Evolutionary conservation across 2,329 filamentous ascomycete genomes (phyloP).

Genomic region (Decorospora gaudefroyi): DNA sequence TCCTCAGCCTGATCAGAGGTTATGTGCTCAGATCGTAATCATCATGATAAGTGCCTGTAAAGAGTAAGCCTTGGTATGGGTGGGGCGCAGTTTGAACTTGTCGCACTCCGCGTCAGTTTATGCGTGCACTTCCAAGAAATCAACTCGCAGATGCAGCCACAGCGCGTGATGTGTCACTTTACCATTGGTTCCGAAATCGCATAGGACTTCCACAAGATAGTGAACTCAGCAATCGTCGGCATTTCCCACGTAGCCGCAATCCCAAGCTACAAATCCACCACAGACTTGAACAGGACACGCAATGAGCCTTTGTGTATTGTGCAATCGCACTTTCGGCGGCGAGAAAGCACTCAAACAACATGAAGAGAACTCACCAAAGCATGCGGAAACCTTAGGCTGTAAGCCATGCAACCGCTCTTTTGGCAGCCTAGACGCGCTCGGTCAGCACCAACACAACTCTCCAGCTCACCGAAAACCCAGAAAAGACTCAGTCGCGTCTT

Average conservation of each 20-base stretch:
- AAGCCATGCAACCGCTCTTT: constrained; percentile 10
- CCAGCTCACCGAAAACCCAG: constrained; percentile 3
- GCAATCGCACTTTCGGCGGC: constrained; percentile 7
- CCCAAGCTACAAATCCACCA: background rate
- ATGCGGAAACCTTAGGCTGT: constrained; percentile 2
- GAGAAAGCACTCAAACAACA: constrained; percentile 2
- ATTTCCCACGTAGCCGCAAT: background rate
- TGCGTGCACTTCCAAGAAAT: background rate
- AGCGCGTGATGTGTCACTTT: constrained; percentile 10
- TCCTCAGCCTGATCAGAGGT: background rate
- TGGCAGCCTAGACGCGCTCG: constrained; percentile 2
- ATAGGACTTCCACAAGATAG: background rate
- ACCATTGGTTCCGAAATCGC: constrained; percentile 1
- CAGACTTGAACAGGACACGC: background rate
- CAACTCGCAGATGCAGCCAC: constrained; percentile 3
- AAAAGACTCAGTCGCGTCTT: background rate
- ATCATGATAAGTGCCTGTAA: background rate
- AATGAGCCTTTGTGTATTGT: constrained; percentile 1
- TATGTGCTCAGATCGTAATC: background rate
- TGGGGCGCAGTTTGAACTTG: constrained; percentile 1
- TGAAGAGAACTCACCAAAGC: constrained; percentile 5
- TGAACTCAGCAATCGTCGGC: background rate
- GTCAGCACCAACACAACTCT: constrained; percentile 10
- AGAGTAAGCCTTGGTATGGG: background rate
- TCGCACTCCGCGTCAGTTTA: background rate